These are phyloP conservation scores for Daedaleopsis nitida DNA, from an alignment of 768 basidiomycete genomes.

Conservation along the genomic window DNA sequence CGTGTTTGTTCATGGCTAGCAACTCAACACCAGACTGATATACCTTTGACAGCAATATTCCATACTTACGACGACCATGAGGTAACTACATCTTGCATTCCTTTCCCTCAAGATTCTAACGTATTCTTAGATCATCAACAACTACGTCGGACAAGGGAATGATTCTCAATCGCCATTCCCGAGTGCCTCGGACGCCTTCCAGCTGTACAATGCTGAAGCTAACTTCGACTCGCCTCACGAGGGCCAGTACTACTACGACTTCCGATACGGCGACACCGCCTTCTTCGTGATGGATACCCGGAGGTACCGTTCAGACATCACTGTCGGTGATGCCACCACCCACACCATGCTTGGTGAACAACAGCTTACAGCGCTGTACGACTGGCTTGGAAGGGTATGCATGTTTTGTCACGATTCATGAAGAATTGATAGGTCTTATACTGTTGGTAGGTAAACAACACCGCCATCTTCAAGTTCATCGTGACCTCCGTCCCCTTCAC, in stretches of 20 bases:
- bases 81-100: slow-evolving; percentile 26
- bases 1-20: slow-evolving; percentile 31
- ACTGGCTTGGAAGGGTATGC: slow-evolving; percentile 61
- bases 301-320: slow-evolving; percentile 50
- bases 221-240: slow-evolving; percentile 56
- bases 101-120: slow-evolving; percentile 11
- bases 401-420: too few species aligned
- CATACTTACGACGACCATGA: slow-evolving; percentile 78
- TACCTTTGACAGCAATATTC: slow-evolving; percentile 51
- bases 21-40: not conserved
- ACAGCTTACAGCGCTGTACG: slow-evolving; percentile 60
- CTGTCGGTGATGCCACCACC: slow-evolving; percentile 39
- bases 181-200: slow-evolving; percentile 56
- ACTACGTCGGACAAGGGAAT: slow-evolving; percentile 60
- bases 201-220: slow-evolving; percentile 60
- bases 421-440: too few species aligned
- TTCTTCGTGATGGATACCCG: slow-evolving; percentile 83
- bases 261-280: slow-evolving; percentile 65
- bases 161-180: slow-evolving; percentile 54
- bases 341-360: slow-evolving; percentile 69
- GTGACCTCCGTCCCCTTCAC: slow-evolving; percentile 76
- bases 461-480: slow-evolving; percentile 78
- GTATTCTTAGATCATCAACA: slow-evolving; percentile 56
- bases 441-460: slow-evolving; percentile 56
- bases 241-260: slow-evolving; percentile 58